Evolutionary conservation across 176 grass and related monocot genomes (phyloP), one percentile per base, ranked within the genome.

Genomic region (Microstegium vimineum): DNA sequence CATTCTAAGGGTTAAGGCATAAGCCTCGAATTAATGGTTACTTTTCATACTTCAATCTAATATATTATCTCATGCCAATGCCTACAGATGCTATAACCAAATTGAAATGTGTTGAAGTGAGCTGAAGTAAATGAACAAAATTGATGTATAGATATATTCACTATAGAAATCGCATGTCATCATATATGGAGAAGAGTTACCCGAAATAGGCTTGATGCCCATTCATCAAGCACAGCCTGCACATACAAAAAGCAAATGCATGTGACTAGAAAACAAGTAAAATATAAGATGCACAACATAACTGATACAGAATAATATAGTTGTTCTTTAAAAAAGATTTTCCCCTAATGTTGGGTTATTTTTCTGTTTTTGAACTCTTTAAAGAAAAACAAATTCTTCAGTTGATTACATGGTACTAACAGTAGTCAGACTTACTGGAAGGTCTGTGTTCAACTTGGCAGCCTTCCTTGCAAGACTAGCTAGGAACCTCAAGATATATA

Each of bases 191-290:
- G 59, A 82, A 52, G 84, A 84, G 20, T 85, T 97, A 98, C 95
- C 92, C 90, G 84, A 63, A 98, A 98, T 76, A 98, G 60, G 40
- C 95, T 98, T 64, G 89, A 90, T 84, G 95, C 95, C 95, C 95
- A 98, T 90, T 95, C 95, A 9, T 98, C 95, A 88, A 98, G 84
- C 27, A 98, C 81, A 80, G 92, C 90, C 95, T 98, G 86, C 71
- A 91, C 35, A 79, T 31, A 69, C 83, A 36, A 54, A 69, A 52
- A 62, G 42, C 38, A 79, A 76, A 23, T 67, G 82, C 41, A 67
- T 56, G 75, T 70, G 4, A 49, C 64, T 63, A 52, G 14, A 57
- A 54, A 76, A 26, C 68, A 87, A 89, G 52, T 15, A 87, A 87
- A 79, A 62, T 71, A 81, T 65, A 64, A 75, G 47, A 61, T 51